Evolutionary conservation across 495 filamentous ascomycete genomes (phyloP).

Genomic region (Podospora australis): DNA sequence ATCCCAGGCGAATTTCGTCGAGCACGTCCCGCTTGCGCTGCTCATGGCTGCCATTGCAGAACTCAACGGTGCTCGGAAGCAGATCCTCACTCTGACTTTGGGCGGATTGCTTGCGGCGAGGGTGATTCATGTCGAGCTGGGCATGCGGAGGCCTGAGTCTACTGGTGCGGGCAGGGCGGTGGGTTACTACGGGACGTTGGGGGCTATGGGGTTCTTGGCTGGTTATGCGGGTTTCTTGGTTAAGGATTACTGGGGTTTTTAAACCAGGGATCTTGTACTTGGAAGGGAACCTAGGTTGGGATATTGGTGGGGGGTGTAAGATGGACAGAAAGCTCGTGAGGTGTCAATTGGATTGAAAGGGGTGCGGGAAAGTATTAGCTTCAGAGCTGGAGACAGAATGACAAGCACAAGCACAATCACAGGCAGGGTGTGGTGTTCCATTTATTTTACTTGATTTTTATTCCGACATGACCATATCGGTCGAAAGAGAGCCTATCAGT

Average conservation of each 20-base stretch:
- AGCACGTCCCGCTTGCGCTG: constrained; percentile 34
- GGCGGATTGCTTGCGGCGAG: constrained; percentile 31
- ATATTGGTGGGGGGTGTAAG: no score
- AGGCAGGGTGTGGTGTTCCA: no score
- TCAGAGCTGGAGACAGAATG: no score
- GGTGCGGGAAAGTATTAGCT: no score
- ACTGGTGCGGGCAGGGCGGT: constrained; percentile 29
- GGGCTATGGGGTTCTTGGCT: constrained; percentile 29
- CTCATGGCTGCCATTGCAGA: constrained; percentile 29
- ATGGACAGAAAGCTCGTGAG: no score
- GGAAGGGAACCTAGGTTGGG: no score
- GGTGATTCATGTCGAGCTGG: constrained; percentile 36
- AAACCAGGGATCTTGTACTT: not conserved
- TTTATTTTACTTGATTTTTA: no score
- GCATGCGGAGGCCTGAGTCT: constrained; percentile 22
- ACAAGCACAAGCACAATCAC: no score
- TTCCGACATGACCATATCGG: no score
- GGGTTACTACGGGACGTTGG: constrained; percentile 35
- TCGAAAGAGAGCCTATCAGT: no score
- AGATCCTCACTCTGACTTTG: constrained; percentile 28
- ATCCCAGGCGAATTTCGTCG: constrained; percentile 36
- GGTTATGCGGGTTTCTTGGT: constrained; percentile 34
- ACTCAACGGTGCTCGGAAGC: constrained; percentile 37
- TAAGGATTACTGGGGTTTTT: constrained; percentile 11
- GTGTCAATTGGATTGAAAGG: no score